Base-by-base conservation (phyloP, 2,329 filamentous ascomycete species). In the Chrysoporthe puriensis region DNA sequence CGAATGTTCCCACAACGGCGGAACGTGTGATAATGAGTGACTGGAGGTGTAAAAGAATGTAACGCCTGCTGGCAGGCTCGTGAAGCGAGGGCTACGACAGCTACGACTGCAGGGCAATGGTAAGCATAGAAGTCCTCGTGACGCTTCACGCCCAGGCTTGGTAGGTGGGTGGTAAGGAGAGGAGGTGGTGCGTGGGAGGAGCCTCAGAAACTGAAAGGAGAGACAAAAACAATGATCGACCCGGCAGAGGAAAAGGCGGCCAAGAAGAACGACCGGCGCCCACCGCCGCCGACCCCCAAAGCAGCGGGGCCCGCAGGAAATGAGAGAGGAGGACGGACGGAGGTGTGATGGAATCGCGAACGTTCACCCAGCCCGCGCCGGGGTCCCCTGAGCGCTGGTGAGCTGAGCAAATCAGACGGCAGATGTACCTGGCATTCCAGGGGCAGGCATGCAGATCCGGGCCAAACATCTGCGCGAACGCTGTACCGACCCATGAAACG, bases 61-160 rank as follows among this genome's bases (percentile, higher is more conserved):
- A 82, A 80, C 79, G 84, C 85, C 85, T 79, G 84, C 83, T 84
- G 81, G 83, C 84, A 85, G 83, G 83, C 83, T 79, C 75, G 70
- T 64, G 63, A 69, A 72, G 70, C 63, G 63, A 66, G 62, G 68
- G 21, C 52, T 40, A 60, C 40, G 50, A 62, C n/a, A 46, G 54
- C 67, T 58, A 66, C 60, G 48, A 64, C 57, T 66, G 62, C 54
- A 21, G 64, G 57, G 26, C 42, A 62, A 44, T 57, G 44, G 46
- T 52, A 60, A 59, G 65, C 68, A 69, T 69, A 52, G 65, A 67
- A 48, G 65, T 69, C 68, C 62, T 64, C 62, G 59, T 69, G 68
- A 69, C 67, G 62, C 68, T 69, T 65, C 62, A 69, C 68, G 68
- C 63, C 67, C 62, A 69, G 67, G 64, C 52, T 62, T 16, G 68